These are phyloP conservation scores for Bryoerythrophyllum caledonicum DNA, from an alignment of 225 moss, liverwort and hornwort genomes.

Conservation along the genomic window DNA sequence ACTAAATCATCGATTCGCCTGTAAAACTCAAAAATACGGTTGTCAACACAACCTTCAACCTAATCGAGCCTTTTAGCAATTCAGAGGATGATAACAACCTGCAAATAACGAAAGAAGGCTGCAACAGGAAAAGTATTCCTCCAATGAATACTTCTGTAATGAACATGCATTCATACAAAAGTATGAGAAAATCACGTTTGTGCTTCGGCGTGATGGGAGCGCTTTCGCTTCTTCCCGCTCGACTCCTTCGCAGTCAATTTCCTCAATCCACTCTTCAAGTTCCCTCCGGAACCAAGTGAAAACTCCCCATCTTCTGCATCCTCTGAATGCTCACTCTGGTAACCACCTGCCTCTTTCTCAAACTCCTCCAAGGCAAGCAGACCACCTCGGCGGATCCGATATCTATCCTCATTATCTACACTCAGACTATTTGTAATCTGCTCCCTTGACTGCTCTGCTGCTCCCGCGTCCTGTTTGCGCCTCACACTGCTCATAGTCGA, in stretches of 20 bases:
- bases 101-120: slow-evolving; percentile 2
- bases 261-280: slow-evolving; percentile 1
- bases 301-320: slow-evolving; percentile 48
- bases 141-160: background rate
- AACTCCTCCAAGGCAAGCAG: slow-evolving; percentile 65
- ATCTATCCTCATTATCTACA: slow-evolving; percentile 40
- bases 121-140: background rate
- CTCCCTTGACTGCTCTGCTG: slow-evolving; percentile 29
- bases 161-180: background rate
- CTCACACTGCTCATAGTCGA: slow-evolving; percentile 54
- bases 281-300: slow-evolving; percentile 39
- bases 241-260: slow-evolving; percentile 29
- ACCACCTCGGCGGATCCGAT: slow-evolving; percentile 34
- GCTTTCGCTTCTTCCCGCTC: slow-evolving; percentile 58
- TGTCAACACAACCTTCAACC: background rate
- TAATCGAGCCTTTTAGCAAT: background rate
- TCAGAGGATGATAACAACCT: background rate
- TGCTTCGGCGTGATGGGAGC: slow-evolving; percentile 25
- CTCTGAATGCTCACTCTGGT: slow-evolving; percentile 60
- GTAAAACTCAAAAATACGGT: slow-evolving; percentile 15
- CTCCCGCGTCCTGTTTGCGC: slow-evolving; percentile 34
- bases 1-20: slow-evolving; percentile 27
- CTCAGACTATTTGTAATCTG: slow-evolving; percentile 45
- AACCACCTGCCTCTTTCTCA: slow-evolving; percentile 64
- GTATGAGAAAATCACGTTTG: slow-evolving; percentile 28